Base-by-base conservation (phyloP, 1,139 yeast species). In the Cylindricascospora bacillispora region DNA sequence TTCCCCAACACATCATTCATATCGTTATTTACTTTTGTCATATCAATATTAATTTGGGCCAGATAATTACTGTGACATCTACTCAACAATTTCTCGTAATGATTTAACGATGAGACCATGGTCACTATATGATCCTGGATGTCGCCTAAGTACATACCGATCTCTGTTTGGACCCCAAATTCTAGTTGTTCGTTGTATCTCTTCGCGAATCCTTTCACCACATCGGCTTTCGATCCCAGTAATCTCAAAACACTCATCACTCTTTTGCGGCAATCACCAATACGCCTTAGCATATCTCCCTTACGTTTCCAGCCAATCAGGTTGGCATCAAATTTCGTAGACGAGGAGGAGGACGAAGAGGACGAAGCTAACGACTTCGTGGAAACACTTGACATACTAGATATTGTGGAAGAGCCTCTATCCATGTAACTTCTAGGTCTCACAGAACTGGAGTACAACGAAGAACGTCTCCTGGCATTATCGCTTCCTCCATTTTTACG, bases 11-110 rank as follows among this genome's bases (percentile, higher is more conserved):
- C 95, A 49, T 89, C 97, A 54, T 89, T 89, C 68, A 93, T 86
- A 45, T 86, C 95, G 48, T 89, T 89, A 56, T 86, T 89, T n/a
- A 85, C 95, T 52, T 78, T 76, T 5, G 95, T 89, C 95, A 86
- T 85, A 52, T 89, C 97, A 41, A 92, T 86, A 53, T 86, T 89
- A 49, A 89, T 80, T 51, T 89, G 98, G 1, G 98, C 98, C 48
- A 89, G 65, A 54, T 89, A 89, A 54, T 89, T 89, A 13, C 95
- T 80, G 56, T 89, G 98, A 28, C 92, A 80, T 35, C 98, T 65
- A 2, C 97, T 93, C 35, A 89, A 65, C 29, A 89, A 65, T 58
- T 89, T 89, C 48, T 89, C 98, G 54, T 83, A 89, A 54, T 89
- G 98, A 49, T 82, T 83, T 40, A 89, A 63, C 7, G 93, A 76